phyloP scores from a whole-genome alignment of 106 monocot genomes.

The Vanilla planifolia region DNA sequence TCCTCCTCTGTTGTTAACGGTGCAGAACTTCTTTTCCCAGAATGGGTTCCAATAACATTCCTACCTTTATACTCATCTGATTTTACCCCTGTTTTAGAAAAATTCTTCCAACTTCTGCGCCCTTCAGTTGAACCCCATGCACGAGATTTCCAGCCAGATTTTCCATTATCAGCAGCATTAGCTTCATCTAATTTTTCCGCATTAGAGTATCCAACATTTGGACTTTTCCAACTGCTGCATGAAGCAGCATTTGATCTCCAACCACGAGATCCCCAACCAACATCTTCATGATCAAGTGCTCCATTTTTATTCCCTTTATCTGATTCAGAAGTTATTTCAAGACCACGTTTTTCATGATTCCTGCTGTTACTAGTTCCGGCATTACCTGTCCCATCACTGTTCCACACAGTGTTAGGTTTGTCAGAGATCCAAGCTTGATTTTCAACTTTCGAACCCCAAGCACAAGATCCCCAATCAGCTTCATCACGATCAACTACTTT shows the following conservation, averaged over 20 bases:
- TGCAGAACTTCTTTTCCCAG: conserved; percentile 25
- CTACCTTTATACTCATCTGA: conserved; percentile 31
- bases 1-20: conserved; percentile 55
- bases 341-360: too few species aligned
- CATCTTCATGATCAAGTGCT: conserved; percentile 6
- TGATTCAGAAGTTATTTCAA: too few species aligned
- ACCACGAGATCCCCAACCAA: conserved; percentile 25
- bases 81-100: conserved; percentile 12
- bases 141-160: conserved; percentile 6
- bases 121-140: conserved; percentile 24
- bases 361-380: too few species aligned
- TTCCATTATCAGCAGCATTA: conserved; percentile 10
- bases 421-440: too few species aligned
- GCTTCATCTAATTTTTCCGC: background rate
- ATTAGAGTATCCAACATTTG: background rate
- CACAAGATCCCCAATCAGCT: too few species aligned
- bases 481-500: too few species aligned
- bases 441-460: too few species aligned
- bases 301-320: conserved; percentile 1
- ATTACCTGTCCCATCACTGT: too few species aligned
- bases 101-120: conserved; percentile 12
- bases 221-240: background rate
- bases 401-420: too few species aligned
- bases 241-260: background rate
- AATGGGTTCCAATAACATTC: conserved; percentile 15